Conservation (phyloP, 768 basidiomycete genomes). For the Lentinula raphanica region DNA sequence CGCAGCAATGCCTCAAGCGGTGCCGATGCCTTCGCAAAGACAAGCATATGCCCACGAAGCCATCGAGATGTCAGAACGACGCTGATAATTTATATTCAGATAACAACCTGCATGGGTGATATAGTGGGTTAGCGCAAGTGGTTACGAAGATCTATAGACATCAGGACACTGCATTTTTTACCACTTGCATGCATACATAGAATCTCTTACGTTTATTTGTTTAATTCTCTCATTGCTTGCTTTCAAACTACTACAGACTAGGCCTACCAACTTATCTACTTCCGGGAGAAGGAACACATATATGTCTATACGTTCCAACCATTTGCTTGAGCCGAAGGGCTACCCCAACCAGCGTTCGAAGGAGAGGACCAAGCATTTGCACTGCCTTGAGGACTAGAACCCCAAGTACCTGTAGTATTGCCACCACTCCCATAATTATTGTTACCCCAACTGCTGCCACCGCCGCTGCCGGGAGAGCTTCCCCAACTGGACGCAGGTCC, state of each 20-base stretch:
- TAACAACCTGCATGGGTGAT: background rate
- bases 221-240: no score
- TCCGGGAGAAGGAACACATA: background rate
- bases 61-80: background rate
- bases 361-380: constrained; percentile 7
- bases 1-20: background rate
- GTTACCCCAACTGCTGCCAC: constrained; percentile 25
- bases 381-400: constrained; percentile 17
- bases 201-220: no score
- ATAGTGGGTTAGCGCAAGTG: background rate
- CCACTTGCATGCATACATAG: background rate
- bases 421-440: constrained; percentile 18
- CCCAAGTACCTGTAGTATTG: constrained; percentile 27
- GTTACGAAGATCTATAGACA: background rate
- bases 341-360: constrained; percentile 42
- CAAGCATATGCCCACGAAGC: background rate
- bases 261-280: background rate
- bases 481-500: constrained; percentile 9
- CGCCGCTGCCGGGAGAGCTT: constrained; percentile 25
- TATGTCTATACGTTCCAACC: constrained; percentile 46
- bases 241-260: background rate
- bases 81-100: background rate
- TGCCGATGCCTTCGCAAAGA: background rate
- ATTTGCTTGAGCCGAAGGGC: constrained; percentile 42
- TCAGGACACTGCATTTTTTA: background rate